These are phyloP conservation scores for Wickerhamomyces hampshirensis DNA, from an alignment of 805 yeast genomes.

Conservation along the genomic window DNA sequence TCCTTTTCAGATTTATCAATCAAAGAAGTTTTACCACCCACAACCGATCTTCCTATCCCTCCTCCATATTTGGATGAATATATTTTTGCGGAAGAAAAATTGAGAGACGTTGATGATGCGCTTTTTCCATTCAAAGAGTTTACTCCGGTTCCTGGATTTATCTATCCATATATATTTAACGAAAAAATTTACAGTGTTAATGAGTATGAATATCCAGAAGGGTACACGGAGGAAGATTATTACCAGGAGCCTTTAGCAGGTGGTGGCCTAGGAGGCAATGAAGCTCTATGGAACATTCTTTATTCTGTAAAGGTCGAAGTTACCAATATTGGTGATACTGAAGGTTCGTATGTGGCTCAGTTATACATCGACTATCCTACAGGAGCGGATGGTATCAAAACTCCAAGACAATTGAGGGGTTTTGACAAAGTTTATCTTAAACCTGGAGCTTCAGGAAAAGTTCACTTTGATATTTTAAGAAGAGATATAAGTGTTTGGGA, in stretches of 20 bases:
- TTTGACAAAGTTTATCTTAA: slow-evolving; percentile 48
- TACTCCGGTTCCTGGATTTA: slow-evolving; percentile 48
- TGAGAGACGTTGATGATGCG: slow-evolving; percentile 51
- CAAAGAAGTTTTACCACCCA: slow-evolving; percentile 36
- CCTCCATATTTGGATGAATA: slow-evolving; percentile 40
- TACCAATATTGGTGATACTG: slow-evolving; percentile 39
- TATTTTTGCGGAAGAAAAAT: slow-evolving; percentile 39
- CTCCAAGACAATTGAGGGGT: slow-evolving; percentile 53
- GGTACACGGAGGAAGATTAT: slow-evolving; percentile 29
- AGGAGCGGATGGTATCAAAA: slow-evolving; percentile 31
- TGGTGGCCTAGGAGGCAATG: slow-evolving; percentile 58
- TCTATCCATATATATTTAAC: slow-evolving; percentile 47
- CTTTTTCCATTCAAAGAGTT: slow-evolving; percentile 48
- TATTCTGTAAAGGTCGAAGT: slow-evolving; percentile 40
- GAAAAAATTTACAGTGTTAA: slow-evolving; percentile 26
- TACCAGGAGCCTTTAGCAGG: slow-evolving; percentile 28
- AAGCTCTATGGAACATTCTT: slow-evolving; percentile 51
- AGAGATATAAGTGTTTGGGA: slow-evolving; percentile 58
- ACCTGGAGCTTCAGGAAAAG: slow-evolving; percentile 34
- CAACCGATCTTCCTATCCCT: slow-evolving; percentile 42
- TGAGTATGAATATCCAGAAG: slow-evolving; percentile 32
- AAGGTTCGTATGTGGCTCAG: slow-evolving; percentile 47
- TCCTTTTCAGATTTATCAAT: slow-evolving; percentile 34
- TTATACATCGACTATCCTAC: slow-evolving; percentile 46
- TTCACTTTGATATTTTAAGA: slow-evolving; percentile 41